Evolutionary conservation across 2,329 filamentous ascomycete species (phyloP), one percentile per base, ranked within the genome.

Genomic region (Stagonosporopsis chrysanthemi): DNA sequence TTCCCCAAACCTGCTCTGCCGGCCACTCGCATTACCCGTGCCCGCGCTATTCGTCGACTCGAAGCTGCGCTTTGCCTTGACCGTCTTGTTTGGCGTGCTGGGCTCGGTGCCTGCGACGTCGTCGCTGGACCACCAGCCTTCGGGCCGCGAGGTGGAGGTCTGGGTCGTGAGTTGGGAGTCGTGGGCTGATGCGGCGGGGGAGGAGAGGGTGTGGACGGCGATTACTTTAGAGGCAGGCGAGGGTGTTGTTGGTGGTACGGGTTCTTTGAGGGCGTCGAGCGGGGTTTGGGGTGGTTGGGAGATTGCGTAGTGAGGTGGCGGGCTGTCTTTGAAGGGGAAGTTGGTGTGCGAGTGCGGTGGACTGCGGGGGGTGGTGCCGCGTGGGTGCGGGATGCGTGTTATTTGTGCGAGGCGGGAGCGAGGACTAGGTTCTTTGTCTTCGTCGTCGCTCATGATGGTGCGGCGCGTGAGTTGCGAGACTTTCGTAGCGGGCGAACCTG

Each of bases 71-170:
- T 57, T 26, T 54, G 52, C 31, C 17, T 62, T 31, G 43, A 62
- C 40, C 26, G 28, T 22, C 23, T 39, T 7, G 35, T 56, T 45
- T n/a, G 69, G 58, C n/a, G 67, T 60, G 53, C 11, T 58, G 63
- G 68, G 62, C 4, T 70, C 71, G 0, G 71, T 74, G 6, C 67
- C 72, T 2, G 63, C 74, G 6, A 76, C 71, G 42, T 77, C 75
- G 39, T 77, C 75, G 1, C 67, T 72, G 8, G 69, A 73, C 75
- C 75, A 77, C 75, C 75, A 77, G 11, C 75, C 74, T 60, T 77
- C 75, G 1, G 75, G 75, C 0, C 74, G 64, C 2, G 65, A 71
- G 2, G 68, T 72, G 2, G 72, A 70, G 6, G 72, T 69, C 35
- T 66, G 70, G 1, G 51, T 61, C 1, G 74, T 75, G 8, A 66